Base-by-base conservation (phyloP, 805 yeast genomes). In the Starmerella roubikii region DNA sequence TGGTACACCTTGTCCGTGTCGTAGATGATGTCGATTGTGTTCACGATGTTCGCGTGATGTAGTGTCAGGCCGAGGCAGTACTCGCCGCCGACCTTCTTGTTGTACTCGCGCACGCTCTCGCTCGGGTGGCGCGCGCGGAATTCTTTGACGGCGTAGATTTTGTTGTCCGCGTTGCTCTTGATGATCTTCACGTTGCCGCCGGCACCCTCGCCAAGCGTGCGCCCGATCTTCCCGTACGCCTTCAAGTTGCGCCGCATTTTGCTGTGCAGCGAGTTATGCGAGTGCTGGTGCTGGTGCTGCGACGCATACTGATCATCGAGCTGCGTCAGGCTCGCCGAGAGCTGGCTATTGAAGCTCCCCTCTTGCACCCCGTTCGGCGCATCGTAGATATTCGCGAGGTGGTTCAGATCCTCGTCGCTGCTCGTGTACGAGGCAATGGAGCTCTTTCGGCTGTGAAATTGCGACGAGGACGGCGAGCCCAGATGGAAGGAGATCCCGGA, bases 21-120 rank as follows among this genome's bases (percentile, higher is more conserved):
- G 59, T 83, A 84, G 33, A 86, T 78, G 37, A 86, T 84, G 55
- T 86, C 96, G 38, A 86, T 74, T 1, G 96, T 86, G 57, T 82
- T 88, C 42, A 86, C 80, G 47, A 86, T 80, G 56, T 86, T 85
- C 17, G 93, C 83, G 58, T 86, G 93, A 54, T 80, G 78, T 46
- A 86, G 66, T 1, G 95, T 80, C 1, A 88, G 77, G 1, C 96
- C 95, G 52, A 86, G 81, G 63, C 95, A 85, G 60, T 83, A 86
- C 62, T 86, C 96, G 33, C 93, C 84, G 1, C 94, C 84, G 52
- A 88, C 84, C 55, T 85, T 86, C 53, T 85, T 82, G 10, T 91
- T 80, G 58, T 86, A 86, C 53, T 85, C 95, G 48, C 93, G 70
- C 50, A 75, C 72, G 3, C 80, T 65, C 59, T 86, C 96, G 39